Evolutionary conservation across 352 stramenopile species (phyloP).

Genomic region (Phytopythium litorale): DNA sequence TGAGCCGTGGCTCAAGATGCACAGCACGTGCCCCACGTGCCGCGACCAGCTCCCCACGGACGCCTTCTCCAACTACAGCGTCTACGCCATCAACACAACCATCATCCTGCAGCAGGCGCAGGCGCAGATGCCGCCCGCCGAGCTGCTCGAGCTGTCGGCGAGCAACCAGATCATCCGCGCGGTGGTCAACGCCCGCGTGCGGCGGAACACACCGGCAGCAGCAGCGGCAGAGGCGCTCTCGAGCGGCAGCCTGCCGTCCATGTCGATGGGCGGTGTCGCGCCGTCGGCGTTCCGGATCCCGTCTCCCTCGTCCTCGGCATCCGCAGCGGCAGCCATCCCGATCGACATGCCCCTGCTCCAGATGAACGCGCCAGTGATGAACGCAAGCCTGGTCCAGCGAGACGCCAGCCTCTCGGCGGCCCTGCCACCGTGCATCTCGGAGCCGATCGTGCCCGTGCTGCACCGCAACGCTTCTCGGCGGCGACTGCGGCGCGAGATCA

Average conservation of each 20-base stretch:
- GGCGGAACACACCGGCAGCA: constrained; percentile 37
- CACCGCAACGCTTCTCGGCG: constrained; percentile 61
- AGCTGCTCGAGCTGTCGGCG: constrained; percentile 75
- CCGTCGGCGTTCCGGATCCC: constrained; percentile 28
- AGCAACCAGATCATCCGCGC: constrained; percentile 86
- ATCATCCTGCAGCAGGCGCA: constrained; percentile 87
- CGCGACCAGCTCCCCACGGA: constrained; percentile 78
- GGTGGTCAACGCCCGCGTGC: constrained; percentile 81
- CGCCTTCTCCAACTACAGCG: constrained; percentile 81
- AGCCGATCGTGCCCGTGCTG: constrained; percentile 67
- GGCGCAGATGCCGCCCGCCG: constrained; percentile 62
- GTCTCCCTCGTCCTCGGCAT: constrained; percentile 10
- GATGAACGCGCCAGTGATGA: constrained; percentile 64
- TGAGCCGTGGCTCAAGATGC: constrained; percentile 84
- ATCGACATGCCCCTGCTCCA: constrained; percentile 47
- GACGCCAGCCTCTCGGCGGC: constrained; percentile 27
- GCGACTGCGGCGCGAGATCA: constrained; percentile 30
- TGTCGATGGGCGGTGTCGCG: not conserved
- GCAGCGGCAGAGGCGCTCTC: constrained; percentile 5
- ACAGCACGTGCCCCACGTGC: constrained; percentile 83
- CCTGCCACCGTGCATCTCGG: constrained; percentile 51
- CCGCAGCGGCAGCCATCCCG: not conserved
- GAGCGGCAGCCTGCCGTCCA: not conserved
- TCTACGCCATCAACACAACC: constrained; percentile 89
- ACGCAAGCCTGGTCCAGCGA: constrained; percentile 72